Percentiles rank a stretch among this genome's conserved stretches.
Conservation (phyloP, 768 basidiomycete species). For the Phanerodontia chrysosporium region DNA sequence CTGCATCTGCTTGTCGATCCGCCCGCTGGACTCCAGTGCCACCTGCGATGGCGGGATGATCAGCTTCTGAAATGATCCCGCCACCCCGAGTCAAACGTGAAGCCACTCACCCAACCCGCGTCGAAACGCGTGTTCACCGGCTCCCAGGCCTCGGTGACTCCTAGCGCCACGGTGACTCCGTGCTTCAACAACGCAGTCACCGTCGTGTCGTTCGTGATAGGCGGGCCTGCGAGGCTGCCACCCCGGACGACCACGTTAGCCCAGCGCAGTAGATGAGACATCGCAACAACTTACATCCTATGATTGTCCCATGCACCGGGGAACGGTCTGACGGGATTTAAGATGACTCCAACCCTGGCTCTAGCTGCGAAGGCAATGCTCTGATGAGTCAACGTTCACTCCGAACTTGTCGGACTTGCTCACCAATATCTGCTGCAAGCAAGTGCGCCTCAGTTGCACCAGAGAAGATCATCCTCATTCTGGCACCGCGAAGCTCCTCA, state of each 20-base stretch:
- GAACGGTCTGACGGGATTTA: constrained; percentile 57
- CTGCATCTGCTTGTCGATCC: constrained; percentile 30
- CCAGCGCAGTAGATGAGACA: background rate
- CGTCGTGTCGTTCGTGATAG: constrained; percentile 53
- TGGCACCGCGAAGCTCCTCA: constrained; percentile 38
- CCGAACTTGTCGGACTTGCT: constrained; percentile 18
- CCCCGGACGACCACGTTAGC: too few relatives aligned
- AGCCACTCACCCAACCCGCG: constrained; percentile 32
- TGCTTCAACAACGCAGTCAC: constrained; percentile 50
- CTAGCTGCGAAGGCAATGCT: constrained; percentile 5
- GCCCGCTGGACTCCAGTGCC: constrained; percentile 34
- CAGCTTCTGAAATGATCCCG: background rate
- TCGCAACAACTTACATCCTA: constrained; percentile 44
- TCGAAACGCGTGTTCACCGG: constrained; percentile 34
- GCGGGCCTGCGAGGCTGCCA: constrained; percentile 61
- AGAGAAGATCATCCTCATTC: constrained; percentile 55
- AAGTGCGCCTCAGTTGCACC: constrained; percentile 67
- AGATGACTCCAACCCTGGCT: constrained; percentile 53
- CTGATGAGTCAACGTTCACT: constrained; percentile 21
- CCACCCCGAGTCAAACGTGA: background rate
- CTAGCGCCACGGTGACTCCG: constrained; percentile 62
- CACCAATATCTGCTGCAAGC: constrained; percentile 62
- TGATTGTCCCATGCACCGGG: constrained; percentile 60
- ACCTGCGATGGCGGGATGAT: constrained; percentile 23
- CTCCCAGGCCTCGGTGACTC: constrained; percentile 33